Evolutionary conservation across 306 rosid genomes (phyloP), one percentile per base, ranked within the genome.

Genomic region (Spatholobus suberectus): DNA sequence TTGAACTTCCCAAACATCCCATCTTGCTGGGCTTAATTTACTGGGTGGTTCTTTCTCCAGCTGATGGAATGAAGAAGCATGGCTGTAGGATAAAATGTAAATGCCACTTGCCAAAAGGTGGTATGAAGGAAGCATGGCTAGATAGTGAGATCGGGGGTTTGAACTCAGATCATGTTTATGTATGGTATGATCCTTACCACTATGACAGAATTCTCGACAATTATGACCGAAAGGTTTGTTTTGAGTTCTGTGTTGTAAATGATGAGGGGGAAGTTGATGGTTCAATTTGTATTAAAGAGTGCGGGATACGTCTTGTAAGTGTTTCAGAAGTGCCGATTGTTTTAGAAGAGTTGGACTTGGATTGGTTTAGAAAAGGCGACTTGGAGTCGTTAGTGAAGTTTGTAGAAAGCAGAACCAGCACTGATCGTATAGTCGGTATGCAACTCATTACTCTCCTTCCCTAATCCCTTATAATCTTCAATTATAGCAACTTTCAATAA

Each of bases 121-220:
- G 68, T 35, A 17, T 5, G 49, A 71, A 26, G 52, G 14, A 0
- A 34, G 4, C 73, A 77, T 62, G 47, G 73, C 15, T 17, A 2
- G 0, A 34, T 7, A 2, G 46, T 61, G 76, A 12, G 5, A 51
- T 11, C 9, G 5, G 5, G 15, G 68, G 61, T 2, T 66, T 78
- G 75, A 49, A 49, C 4, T 49, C 74, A 0, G 80, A 81, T 62
- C 79, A 85, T 85, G 83, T 85, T 70, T 76, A 23, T 69, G 26
- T 69, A 14, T 85, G 86, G 86, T 82, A 82, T 47, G 89, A 86
- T 82, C 84, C 86, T 49, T 70, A 70, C 18, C 82, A 83, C 49
- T 47, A 20, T 77, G 79, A 77, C 17, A 46, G 27, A 68, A 77
- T 83, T 58, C 78, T 69, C 57, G 46, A 40, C 14, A 20, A 11